These are phyloP conservation scores for Gracilaria vermiculophylla DNA, from an alignment of 23 red algal species.

Conservation along the genomic window DNA sequence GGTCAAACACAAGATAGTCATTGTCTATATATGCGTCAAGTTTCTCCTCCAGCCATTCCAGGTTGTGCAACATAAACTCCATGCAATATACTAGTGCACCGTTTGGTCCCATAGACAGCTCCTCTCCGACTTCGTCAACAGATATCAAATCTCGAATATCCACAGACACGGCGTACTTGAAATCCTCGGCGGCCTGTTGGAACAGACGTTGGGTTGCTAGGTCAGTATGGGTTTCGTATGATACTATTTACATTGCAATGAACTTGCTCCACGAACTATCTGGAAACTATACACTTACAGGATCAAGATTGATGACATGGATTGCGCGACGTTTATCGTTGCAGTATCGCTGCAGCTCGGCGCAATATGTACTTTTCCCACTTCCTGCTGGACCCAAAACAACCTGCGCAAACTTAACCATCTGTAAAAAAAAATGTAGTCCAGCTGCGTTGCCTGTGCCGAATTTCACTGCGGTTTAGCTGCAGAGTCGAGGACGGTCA, in stretches of 20 bases:
- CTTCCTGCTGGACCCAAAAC: slow-evolving; percentile 94
- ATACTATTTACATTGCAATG: neutral
- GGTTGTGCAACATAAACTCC: slow-evolving; percentile 92
- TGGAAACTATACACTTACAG: slow-evolving; percentile 46
- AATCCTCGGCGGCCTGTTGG: slow-evolving; percentile 69
- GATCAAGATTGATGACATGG: slow-evolving; percentile 97
- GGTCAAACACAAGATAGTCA: slow-evolving; percentile 90
- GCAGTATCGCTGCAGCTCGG: slow-evolving; percentile 77
- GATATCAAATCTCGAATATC: slow-evolving; percentile 92
- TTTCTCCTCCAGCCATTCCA: slow-evolving; percentile 91
- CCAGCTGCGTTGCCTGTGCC: neutral
- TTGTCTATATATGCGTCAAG: slow-evolving; percentile 72
- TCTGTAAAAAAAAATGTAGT: neutral
- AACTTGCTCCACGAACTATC: neutral
- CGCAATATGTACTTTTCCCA: slow-evolving; percentile 95
- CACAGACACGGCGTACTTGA: slow-evolving; percentile 68
- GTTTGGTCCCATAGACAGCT: slow-evolving; percentile 84
- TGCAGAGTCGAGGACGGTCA: neutral
- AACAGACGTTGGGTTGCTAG: no score
- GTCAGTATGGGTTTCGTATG: no score
- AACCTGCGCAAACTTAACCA: slow-evolving; percentile 86
- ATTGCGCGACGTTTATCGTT: slow-evolving; percentile 56
- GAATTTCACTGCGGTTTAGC: neutral
- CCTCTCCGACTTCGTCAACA: slow-evolving; percentile 85
- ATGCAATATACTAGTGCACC: slow-evolving; percentile 96